A percentile compares a stretch with the other conserved stretches of the same genome.
Evolutionary conservation across 169 alveolate species (phyloP).

Genomic region (Plasmodium vivax): DNA sequence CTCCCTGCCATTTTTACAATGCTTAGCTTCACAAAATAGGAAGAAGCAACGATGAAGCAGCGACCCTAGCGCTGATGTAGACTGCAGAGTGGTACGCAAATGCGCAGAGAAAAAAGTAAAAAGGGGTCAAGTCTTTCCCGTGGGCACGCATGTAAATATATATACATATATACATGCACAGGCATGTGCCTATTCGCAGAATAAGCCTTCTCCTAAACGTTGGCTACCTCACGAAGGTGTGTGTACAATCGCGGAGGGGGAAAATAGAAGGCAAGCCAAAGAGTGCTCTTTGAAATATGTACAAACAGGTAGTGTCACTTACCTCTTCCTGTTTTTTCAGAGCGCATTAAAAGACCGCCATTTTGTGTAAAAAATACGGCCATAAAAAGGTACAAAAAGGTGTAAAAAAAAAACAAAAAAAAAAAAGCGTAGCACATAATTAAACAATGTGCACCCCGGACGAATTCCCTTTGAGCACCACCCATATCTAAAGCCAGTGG

Average conservation of each 20-base stretch:
- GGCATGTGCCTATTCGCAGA: background rate
- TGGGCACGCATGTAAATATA: too few species aligned
- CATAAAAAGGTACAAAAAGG: background rate
- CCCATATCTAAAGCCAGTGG: background rate
- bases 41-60: background rate
- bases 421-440: background rate
- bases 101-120: background rate
- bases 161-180: background rate
- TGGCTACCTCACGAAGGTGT: background rate
- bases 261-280: background rate
- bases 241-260: background rate
- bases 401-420: background rate
- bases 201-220: background rate
- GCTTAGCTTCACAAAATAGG: background rate
- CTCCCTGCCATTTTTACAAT: background rate
- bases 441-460: background rate
- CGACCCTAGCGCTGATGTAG: background rate
- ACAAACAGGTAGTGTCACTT: background rate
- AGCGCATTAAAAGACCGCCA: background rate
- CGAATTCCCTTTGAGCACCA: background rate
- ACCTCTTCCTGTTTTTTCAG: background rate
- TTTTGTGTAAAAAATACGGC: background rate
- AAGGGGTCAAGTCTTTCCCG: too few species aligned
- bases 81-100: background rate
- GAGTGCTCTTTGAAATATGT: background rate